phyloP scores from a whole-genome alignment of 169 alveolate genomes.

The Perkinsus marinus region DNA sequence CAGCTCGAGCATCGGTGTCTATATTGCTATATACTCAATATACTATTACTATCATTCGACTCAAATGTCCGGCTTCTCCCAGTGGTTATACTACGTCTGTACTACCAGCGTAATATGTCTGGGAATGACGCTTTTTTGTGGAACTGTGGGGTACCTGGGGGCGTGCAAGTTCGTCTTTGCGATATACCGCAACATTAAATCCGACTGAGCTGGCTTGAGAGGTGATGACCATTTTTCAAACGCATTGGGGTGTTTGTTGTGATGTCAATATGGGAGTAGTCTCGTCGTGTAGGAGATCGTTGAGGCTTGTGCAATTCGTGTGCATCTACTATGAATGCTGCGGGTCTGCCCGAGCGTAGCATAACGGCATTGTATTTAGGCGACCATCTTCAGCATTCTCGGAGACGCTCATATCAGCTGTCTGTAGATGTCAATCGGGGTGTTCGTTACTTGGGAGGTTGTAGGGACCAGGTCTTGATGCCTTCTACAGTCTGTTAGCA shows the following conservation, averaged over 20 bases:
- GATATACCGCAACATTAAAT: background rate
- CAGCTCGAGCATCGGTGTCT: slow-evolving; percentile 13
- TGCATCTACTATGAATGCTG: too few relatives aligned
- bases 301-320: too few relatives aligned
- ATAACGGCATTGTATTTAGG: too few relatives aligned
- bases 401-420: too few relatives aligned
- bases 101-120: background rate
- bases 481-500: too few relatives aligned
- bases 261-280: background rate
- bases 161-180: background rate
- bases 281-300: too few relatives aligned
- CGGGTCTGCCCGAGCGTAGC: too few relatives aligned
- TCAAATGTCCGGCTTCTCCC: background rate
- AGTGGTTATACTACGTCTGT: background rate
- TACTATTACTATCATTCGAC: slow-evolving; percentile 18
- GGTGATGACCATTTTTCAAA: background rate
- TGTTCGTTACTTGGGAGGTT: too few relatives aligned
- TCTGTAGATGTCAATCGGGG: too few relatives aligned
- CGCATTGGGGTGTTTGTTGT: background rate
- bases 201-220: background rate
- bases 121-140: background rate
- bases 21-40: slow-evolving; percentile 8
- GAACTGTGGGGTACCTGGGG: background rate
- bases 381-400: too few relatives aligned
- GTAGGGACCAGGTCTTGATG: too few relatives aligned